Base-by-base conservation (phyloP, 805 yeast species). In the Nakazawaea pomicola region DNA sequence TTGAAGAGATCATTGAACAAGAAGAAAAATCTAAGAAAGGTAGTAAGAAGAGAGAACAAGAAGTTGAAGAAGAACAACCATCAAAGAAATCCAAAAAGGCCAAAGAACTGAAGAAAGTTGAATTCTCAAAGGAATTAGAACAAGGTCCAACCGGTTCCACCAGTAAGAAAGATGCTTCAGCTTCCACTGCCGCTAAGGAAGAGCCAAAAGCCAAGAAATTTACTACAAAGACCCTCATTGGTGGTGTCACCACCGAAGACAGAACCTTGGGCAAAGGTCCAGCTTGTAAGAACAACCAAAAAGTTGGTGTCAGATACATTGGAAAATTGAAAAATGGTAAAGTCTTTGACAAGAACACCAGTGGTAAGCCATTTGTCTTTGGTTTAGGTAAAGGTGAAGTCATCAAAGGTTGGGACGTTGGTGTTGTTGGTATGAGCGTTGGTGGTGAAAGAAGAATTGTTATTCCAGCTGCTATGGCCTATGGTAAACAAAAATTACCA, bases 391-490 rank as follows among this genome's bases (percentile, higher is more conserved):
- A 83, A 64, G 99, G 98, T 61, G 99, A 93, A 70, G 97, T 95
- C 54, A 93, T 93, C 74, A 87, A 87, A 67, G 99, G 98, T 51
- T 93, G 96, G 87, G 99, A 93, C 62, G 76, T 91, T 58, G 99
- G 99, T 75, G 93, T 93, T 56, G 89, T 91, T 45, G 98, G 98
- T 62, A 90, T 93, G 97, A 80, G 95, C 44, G 95, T 87, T 60
- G 96, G 96, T 58, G 98, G 98, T 61, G 99, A 93, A 76, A 90
- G 99, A 77, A 82, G 98, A 72, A 88, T 93, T 52, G 77, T 88
- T 47, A 88, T 93, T 53, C 99, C 99, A 55, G 83, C 99, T 41
- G 78, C 90, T 57, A 85, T 86, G 80, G 99, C 96, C 44, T 93
- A 93, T 69, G 99, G 99, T 51, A 83, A 83, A 57, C 83, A 85